Evolutionary conservation across 805 yeast species (phyloP), one percentile per base, ranked within the genome.

Genomic region (Tetrapisispora taiwanensis): DNA sequence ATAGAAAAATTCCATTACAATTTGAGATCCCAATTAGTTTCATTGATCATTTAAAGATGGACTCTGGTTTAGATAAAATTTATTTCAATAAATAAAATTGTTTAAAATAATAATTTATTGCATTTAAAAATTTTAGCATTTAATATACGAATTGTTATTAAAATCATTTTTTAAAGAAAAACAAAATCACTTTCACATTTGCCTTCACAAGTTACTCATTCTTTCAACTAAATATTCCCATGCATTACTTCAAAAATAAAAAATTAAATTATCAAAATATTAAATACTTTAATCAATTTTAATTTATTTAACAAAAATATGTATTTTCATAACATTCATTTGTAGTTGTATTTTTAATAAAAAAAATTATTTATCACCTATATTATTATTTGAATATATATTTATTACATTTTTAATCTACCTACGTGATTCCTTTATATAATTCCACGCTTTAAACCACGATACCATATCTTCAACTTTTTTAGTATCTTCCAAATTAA

Each of bases 401-500:
- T n/a, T n/a, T n/a, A n/a, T n/a, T n/a, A n/a, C n/a, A n/a, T 22
- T 22, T 6, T 22, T 22, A 22, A 22, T 22, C 26, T 22, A 6
- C 8, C 8, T 22, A 6, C 26, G 5, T 22, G 8, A 22, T 22
- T 22, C 26, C 7, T 28, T 36, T 17, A 42, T 36, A 22, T 4
- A 15, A 28, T 36, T 20, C 44, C 44, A 42, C 6, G 40, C 44
- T 12, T 22, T 30, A 43, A 69, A 62, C 72, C 73, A 69, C 14
- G 52, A 49, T 10, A 53, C 47, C 64, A 64, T 58, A 27, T 63
- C 63, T 14, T 45, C 46, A 13, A 59, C 45, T 24, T 54, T 49
- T 24, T 58, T 57, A 15, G 49, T 44, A 35, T 59, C 58, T 10
- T 65, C 54, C 8, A 62, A 52, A 45, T 76, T 77, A 4, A 90